Conservation (phyloP, 345 rosid genomes). For the Camelina hispida region DNA sequence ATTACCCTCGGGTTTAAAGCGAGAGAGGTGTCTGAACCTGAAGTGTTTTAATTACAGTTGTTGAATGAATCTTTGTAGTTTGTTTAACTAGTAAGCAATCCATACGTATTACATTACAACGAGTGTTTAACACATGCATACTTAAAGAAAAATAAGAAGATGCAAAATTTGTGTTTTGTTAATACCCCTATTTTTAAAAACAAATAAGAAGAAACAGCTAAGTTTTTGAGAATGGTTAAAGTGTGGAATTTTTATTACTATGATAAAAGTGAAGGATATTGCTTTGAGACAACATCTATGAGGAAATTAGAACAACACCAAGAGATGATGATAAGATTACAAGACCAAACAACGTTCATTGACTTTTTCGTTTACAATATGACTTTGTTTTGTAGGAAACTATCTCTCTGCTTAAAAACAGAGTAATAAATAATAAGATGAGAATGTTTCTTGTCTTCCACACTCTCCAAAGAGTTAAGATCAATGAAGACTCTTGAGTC, state of each 20-base stretch:
- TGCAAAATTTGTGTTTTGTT: not conserved
- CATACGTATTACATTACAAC: not conserved
- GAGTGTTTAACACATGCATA: not conserved
- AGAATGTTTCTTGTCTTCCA: not conserved
- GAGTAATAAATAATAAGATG: slow-evolving; percentile 11
- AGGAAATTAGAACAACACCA: slow-evolving; percentile 5
- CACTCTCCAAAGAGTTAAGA: not conserved
- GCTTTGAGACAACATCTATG: not conserved
- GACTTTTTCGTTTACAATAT: slow-evolving; percentile 24
- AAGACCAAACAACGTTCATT: slow-evolving; percentile 14
- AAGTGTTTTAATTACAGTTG: too few relatives aligned
- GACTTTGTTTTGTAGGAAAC: not conserved
- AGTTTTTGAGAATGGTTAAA: not conserved
- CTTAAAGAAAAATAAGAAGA: not conserved
- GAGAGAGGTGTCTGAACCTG: slow-evolving; percentile 9
- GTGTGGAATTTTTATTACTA: not conserved
- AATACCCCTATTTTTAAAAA: not conserved
- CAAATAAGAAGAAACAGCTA: not conserved
- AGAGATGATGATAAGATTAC: slow-evolving; percentile 14
- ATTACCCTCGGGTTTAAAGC: slow-evolving; percentile 2
- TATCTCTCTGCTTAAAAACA: not conserved
- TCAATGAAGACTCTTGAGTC: not conserved
- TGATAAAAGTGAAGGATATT: not conserved
- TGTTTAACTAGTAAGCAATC: not conserved
- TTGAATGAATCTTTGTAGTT: not conserved